Evolutionary conservation across 495 filamentous ascomycete species (phyloP).

Genomic region (Parathielavia appendiculata): DNA sequence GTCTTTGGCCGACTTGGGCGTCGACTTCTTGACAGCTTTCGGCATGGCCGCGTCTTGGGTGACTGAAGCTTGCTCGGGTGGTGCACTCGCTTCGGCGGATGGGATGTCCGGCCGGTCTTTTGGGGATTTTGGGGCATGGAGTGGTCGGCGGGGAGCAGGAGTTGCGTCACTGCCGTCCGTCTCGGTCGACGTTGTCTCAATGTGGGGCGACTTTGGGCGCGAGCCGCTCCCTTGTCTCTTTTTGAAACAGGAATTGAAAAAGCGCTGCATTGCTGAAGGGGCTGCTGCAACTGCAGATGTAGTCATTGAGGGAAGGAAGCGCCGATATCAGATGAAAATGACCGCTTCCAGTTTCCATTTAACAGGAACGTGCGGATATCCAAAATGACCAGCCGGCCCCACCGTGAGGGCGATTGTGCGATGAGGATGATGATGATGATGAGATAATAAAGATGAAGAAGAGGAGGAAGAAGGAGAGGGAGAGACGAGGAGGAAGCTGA

Average conservation of each 20-base stretch:
- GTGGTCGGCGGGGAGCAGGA: not conserved
- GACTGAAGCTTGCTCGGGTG: not conserved
- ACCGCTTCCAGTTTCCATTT: not conserved
- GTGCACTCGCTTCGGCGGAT: no score
- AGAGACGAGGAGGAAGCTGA: no score
- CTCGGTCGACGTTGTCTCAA: conserved; percentile 22
- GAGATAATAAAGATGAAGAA: no score
- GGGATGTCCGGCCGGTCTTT: not conserved
- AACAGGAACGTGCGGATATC: conserved; percentile 4
- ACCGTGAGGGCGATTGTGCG: conserved; percentile 4
- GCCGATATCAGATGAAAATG: not conserved
- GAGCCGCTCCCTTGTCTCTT: conserved; percentile 14
- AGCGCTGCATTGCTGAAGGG: conserved; percentile 19
- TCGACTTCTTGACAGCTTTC: conserved; percentile 13
- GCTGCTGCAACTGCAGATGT: conserved; percentile 3
- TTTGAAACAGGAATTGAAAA: conserved; percentile 30
- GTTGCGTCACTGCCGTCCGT: conserved; percentile 24
- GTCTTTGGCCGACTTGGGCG: conserved; percentile 10
- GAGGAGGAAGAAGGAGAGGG: no score
- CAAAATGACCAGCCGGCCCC: conserved; percentile 5
- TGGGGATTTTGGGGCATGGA: not conserved
- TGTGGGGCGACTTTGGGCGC: conserved; percentile 16
- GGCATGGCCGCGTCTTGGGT: conserved; percentile 2
- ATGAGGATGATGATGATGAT: no score
- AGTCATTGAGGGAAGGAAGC: not conserved